A percentile compares a stretch with the other conserved stretches of the same genome.
These are phyloP conservation scores for Boletellus sp. DNA, from an alignment of 768 basidiomycete species.

Conservation along the genomic window DNA sequence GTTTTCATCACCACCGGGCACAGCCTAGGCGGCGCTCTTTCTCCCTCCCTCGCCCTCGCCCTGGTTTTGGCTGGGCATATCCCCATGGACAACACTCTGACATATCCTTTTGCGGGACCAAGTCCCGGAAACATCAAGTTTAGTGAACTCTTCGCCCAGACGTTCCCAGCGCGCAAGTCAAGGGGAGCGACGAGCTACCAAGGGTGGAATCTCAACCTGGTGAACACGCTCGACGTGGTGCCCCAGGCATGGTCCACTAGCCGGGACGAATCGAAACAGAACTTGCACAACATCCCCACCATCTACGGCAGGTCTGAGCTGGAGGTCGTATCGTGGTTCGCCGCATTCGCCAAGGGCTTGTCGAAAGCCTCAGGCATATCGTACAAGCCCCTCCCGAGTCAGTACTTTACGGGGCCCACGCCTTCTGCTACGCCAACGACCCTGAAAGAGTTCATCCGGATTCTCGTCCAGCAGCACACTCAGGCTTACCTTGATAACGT, in stretches of 20 bases:
- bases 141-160: not conserved
- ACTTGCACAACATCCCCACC: not conserved
- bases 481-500: not conserved
- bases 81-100: not conserved
- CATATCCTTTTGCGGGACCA: conserved; percentile 3
- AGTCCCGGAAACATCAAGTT: conserved; percentile 4
- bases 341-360: not conserved
- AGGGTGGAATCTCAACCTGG: conserved; percentile 18
- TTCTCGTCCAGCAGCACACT: not conserved
- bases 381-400: not conserved
- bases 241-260: conserved; percentile 9
- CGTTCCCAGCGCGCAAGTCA: not conserved
- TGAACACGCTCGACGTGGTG: conserved; percentile 13
- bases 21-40: conserved; percentile 11
- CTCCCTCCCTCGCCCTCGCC: conserved; percentile 9
- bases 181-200: not conserved
- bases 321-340: not conserved
- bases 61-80: not conserved
- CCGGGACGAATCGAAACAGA: not conserved
- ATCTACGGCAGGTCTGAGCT: not conserved
- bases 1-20: conserved; percentile 8
- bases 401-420: not conserved
- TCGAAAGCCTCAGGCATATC: not conserved
- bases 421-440: not conserved
- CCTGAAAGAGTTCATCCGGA: not conserved